These are phyloP conservation scores for Entomophthora muscae DNA, from an alignment of 371 early-diverging fungal species.

Conservation along the genomic window DNA sequence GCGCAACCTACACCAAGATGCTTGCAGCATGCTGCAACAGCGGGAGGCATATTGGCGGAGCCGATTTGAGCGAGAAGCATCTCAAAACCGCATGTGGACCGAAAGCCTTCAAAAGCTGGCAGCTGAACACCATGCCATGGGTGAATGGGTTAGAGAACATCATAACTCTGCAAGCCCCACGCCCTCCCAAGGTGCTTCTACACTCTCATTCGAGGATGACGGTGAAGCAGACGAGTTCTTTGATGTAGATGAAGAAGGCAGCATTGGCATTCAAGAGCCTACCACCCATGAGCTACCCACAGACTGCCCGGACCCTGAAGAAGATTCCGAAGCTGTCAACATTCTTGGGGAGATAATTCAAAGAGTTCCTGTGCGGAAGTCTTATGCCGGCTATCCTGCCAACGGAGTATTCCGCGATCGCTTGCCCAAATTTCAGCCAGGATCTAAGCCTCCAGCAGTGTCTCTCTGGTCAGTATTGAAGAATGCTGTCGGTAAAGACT, in stretches of 20 bases:
- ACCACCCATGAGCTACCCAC: not conserved
- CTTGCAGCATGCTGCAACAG: conserved; percentile 17
- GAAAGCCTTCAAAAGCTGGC: conserved; percentile 22
- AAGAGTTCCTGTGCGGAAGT: conserved; percentile 4
- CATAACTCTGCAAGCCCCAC: not conserved
- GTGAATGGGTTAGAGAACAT: conserved; percentile 9
- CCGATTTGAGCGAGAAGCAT: conserved; percentile 22
- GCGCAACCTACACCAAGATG: not conserved
- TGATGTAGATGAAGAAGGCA: conserved; percentile 26
- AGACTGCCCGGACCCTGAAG: conserved; percentile 45
- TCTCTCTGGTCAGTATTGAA: conserved; percentile 56
- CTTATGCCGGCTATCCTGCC: conserved; percentile 21
- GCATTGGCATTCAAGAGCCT: not conserved
- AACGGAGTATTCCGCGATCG: conserved; percentile 13
- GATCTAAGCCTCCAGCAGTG: conserved; percentile 21
- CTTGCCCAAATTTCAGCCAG: conserved; percentile 28
- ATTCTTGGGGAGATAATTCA: conserved; percentile 13
- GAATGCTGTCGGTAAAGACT: conserved; percentile 68
- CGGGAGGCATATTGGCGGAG: conserved; percentile 28
- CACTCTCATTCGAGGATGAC: not conserved
- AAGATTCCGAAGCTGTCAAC: conserved; percentile 20
- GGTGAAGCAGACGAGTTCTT: conserved; percentile 38
- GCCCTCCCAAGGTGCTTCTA: not conserved
- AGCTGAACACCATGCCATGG: conserved; percentile 21
- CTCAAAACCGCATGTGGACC: conserved; percentile 26